These are phyloP conservation scores for Ormosia emarginata DNA, from an alignment of 306 rosid genomes.

Conservation along the genomic window DNA sequence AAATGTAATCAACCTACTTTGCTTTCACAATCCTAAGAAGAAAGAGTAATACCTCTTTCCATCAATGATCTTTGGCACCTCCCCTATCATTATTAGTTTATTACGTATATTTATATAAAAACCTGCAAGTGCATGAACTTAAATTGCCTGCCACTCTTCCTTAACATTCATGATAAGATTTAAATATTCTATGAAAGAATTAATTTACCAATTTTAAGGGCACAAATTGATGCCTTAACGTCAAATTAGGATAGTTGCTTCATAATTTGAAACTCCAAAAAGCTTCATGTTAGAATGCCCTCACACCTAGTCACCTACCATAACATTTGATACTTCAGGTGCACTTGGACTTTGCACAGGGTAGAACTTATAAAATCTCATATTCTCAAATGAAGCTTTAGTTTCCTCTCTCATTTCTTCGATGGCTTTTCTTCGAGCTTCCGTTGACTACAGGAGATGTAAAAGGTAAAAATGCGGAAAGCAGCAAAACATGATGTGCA, in stretches of 20 bases:
- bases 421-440: constrained; percentile 54
- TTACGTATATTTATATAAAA: too few species aligned
- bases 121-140: background rate
- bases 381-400: constrained; percentile 59
- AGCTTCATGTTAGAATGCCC: background rate
- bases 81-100: background rate
- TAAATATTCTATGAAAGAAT: background rate
- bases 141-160: background rate
- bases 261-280: background rate
- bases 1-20: background rate
- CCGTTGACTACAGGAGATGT: constrained; percentile 51
- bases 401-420: constrained; percentile 73
- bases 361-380: constrained; percentile 73
- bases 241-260: background rate
- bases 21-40: background rate
- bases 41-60: background rate
- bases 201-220: background rate
- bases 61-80: background rate
- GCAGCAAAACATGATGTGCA: background rate
- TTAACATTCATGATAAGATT: background rate
- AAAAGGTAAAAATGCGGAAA: background rate
- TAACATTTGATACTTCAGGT: constrained; percentile 59
- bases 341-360: constrained; percentile 52
- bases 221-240: background rate
- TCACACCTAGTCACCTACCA: constrained; percentile 32